These are phyloP conservation scores for Elymus sibiricus DNA, from an alignment of 176 grass and related monocot genomes.

Conservation along the genomic window DNA sequence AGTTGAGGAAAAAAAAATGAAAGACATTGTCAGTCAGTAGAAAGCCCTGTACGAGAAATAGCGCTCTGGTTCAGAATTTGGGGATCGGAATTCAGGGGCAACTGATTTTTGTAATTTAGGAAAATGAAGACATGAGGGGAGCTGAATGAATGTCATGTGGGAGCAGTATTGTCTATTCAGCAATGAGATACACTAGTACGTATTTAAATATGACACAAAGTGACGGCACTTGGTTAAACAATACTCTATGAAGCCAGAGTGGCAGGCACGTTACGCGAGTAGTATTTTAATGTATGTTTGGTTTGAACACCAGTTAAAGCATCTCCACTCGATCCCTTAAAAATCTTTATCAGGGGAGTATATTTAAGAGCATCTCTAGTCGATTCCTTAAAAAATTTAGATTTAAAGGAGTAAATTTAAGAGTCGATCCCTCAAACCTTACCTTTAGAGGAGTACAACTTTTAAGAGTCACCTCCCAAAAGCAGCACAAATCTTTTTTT, in stretches of 20 bases:
- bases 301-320: neutral
- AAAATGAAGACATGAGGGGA: neutral
- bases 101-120: neutral
- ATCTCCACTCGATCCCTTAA: no score
- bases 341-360: no score
- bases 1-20: neutral
- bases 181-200: neutral
- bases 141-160: neutral
- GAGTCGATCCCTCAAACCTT: no score
- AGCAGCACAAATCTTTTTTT: no score
- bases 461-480: no score
- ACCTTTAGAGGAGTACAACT: no score
- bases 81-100: neutral
- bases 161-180: neutral
- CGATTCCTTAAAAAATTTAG: no score
- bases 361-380: no score
- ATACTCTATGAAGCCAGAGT: neutral
- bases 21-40: neutral
- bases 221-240: neutral
- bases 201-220: neutral
- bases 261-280: neutral
- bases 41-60: no score
- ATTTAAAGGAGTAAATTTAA: no score
- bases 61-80: neutral
- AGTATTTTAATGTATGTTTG: neutral